Evolutionary conservation across 1,284 basidiomycete species (phyloP).

Genomic region (Grifola frondosa): DNA sequence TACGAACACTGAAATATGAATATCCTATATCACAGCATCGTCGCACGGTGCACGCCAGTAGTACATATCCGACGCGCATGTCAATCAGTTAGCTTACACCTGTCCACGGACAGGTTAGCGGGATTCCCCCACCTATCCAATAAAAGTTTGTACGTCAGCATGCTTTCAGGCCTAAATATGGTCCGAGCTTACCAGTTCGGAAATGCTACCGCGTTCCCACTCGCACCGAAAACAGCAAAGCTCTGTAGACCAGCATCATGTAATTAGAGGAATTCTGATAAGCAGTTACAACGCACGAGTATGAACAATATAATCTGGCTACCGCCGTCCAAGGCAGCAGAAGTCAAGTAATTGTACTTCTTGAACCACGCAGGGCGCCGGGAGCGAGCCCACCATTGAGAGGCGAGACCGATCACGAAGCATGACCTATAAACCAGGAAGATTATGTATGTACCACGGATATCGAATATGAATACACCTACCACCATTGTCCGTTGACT

Average conservation of each 20-base stretch:
- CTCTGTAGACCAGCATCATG: no score
- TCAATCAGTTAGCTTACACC: slow-evolving; percentile 20
- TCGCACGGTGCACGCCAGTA: no score
- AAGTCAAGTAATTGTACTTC: slow-evolving; percentile 50
- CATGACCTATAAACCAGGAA: slow-evolving; percentile 43
- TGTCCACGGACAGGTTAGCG: slow-evolving; percentile 28
- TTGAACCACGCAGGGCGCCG: slow-evolving; percentile 48
- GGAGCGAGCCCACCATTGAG: slow-evolving; percentile 50
- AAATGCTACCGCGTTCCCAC: slow-evolving; percentile 56
- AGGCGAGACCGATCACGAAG: slow-evolving; percentile 44
- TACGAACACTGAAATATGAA: no score
- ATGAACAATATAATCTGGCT: slow-evolving; percentile 49
- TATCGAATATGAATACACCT: not conserved
- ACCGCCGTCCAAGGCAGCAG: slow-evolving; percentile 47
- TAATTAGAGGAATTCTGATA: no score
- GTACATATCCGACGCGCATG: no score
- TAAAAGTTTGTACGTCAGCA: not conserved
- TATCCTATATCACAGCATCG: slow-evolving; percentile 4
- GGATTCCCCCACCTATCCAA: slow-evolving; percentile 32
- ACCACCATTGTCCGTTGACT: slow-evolving; percentile 49
- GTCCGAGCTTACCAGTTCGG: slow-evolving; percentile 33
- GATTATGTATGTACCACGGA: slow-evolving; percentile 1
- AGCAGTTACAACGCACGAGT: slow-evolving; percentile 26
- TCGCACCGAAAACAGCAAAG: slow-evolving; percentile 69
- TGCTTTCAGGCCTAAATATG: slow-evolving; percentile 6